Evolutionary conservation across 306 rosid genomes (phyloP), one percentile per base, ranked within the genome.

Genomic region (Pachyrhizus erosus): DNA sequence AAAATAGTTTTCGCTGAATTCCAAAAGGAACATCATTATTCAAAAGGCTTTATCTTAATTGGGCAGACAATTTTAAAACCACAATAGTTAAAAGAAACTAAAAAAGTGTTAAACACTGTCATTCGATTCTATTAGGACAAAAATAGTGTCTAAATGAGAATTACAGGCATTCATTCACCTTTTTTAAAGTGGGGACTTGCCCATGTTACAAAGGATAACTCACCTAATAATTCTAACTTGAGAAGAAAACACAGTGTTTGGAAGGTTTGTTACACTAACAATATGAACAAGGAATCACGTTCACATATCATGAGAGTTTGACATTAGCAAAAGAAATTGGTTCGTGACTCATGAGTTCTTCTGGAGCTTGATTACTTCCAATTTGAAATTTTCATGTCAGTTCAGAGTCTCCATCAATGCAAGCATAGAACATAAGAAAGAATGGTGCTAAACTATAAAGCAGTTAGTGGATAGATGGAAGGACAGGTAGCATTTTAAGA

Each of bases 351-450:
- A 64, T 4, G 18, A 69, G 43, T 69, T 78, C 48, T 84, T 78
- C 7, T 55, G 39, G 64, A 80, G 75, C 39, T 81, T 76, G 57
- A 81, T 81, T 54, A 71, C 70, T 60, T 84, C 55, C 67, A 43
- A 61, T 46, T 85, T 62, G 67, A 74, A 75, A 4, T 81, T 64
- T 73, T 78, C 73, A 70, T 37, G 26, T 61, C 14, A 71, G 75
- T 85, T 24, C 64, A 67, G 65, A 76, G 42, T 87, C 64, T 82
- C 73, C 77, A 85, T 83, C 73, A 88, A 85, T 82, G 85, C 73
- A 85, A 54, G 52, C 79, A 64, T 40, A 73, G 84, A 80, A 71
- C 57, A 76, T 76, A 31, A 65, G 85, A 46, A 77, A 61, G 54
- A 27, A 64, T 14, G 73, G 65, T 23, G 31, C 72, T 72, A 80